phyloP scores from a whole-genome alignment of 306 rosid species.

The Begonia peltatifolia region DNA sequence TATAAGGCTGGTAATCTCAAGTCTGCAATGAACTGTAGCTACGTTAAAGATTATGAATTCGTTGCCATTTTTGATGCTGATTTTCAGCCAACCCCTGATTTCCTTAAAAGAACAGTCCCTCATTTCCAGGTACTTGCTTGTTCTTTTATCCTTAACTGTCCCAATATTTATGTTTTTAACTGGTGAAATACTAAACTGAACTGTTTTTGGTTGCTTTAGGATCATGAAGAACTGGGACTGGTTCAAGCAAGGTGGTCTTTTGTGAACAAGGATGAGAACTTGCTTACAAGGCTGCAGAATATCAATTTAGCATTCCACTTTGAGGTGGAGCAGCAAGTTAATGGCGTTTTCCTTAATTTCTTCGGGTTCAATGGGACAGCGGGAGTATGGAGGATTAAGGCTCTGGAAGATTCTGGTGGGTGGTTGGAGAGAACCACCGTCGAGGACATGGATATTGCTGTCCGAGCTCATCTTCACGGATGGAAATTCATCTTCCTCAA shows the following conservation, averaged over 20 bases:
- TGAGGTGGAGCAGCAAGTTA: conserved; percentile 79
- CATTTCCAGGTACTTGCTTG: conserved; percentile 54
- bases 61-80: conserved; percentile 86
- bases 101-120: conserved; percentile 67
- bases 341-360: conserved; percentile 60
- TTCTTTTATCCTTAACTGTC: no score
- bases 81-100: conserved; percentile 78
- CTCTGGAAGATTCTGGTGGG: conserved; percentile 83
- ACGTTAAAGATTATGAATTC: conserved; percentile 69
- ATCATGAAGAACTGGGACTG: conserved; percentile 60
- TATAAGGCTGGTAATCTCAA: conserved; percentile 90
- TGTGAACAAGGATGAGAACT: conserved; percentile 80
- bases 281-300: conserved; percentile 80
- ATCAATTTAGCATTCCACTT: conserved; percentile 75
- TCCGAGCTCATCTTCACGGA: conserved; percentile 89
- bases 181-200: no score
- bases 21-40: conserved; percentile 91
- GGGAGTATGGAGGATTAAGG: conserved; percentile 90
- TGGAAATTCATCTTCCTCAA: conserved; percentile 93
- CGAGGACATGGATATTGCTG: conserved; percentile 95
- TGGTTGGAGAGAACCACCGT: conserved; percentile 95
- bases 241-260: conserved; percentile 97
- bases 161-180: no score
- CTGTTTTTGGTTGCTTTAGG: conserved; percentile 24
- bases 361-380: conserved; percentile 95